phyloP scores from a whole-genome alignment of 2,329 filamentous ascomycete genomes.

The Orbilia blumenaviensis region DNA sequence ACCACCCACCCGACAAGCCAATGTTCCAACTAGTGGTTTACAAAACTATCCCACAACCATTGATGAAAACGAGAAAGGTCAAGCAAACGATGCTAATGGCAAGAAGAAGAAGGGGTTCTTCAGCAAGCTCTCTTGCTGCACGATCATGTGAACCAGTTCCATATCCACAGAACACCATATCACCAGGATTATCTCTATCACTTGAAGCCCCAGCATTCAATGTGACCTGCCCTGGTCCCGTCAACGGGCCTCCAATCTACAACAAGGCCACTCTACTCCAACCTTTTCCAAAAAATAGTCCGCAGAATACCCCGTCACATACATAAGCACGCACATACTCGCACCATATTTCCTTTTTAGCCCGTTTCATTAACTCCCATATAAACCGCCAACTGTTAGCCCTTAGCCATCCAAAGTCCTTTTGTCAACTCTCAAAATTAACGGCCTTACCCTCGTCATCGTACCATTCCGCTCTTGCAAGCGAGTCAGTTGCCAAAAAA shows the following conservation, averaged over 20 bases:
- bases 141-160: conserved; percentile 30
- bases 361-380: not conserved
- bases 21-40: conserved; percentile 33
- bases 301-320: not conserved
- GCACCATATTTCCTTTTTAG: not conserved
- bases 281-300: not conserved
- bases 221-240: no score
- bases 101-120: conserved; percentile 41
- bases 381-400: not conserved
- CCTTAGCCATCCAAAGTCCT: not conserved
- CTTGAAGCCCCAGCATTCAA: conserved; percentile 12
- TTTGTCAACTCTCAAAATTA: conserved; percentile 1
- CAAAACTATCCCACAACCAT: conserved; percentile 42
- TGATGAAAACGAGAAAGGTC: conserved; percentile 39
- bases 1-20: conserved; percentile 35
- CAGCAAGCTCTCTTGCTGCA: conserved; percentile 43
- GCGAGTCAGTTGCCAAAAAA: conserved; percentile 1
- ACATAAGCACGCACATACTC: not conserved
- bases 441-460: not conserved
- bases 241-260: no score
- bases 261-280: not conserved
- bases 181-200: not conserved
- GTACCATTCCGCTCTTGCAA: conserved; percentile 5
- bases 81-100: conserved; percentile 2
- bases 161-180: not conserved